These are phyloP conservation scores for Clavulina sp. DNA, from an alignment of 768 basidiomycete species.

Conservation along the genomic window DNA sequence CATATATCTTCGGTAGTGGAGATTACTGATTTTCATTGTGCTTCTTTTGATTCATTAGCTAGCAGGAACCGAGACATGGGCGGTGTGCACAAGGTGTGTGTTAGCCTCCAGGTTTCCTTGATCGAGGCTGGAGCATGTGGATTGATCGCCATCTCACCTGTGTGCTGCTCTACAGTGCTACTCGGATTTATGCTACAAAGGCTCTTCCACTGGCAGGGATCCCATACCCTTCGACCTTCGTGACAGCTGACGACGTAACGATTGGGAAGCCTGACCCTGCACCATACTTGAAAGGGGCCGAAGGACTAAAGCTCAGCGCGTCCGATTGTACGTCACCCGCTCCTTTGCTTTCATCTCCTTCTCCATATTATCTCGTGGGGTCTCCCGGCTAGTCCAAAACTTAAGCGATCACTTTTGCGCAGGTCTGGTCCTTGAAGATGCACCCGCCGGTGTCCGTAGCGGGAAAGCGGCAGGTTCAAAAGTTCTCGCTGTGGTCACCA, in stretches of 20 bases:
- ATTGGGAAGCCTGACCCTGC: constrained; percentile 63
- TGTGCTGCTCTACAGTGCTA: too few relatives aligned
- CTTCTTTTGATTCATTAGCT: not conserved
- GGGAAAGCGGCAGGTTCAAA: constrained; percentile 59
- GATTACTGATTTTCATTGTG: not conserved
- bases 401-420: too few relatives aligned
- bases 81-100: not conserved
- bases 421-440: constrained; percentile 80
- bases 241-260: constrained; percentile 61
- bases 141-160: too few relatives aligned
- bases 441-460: constrained; percentile 61
- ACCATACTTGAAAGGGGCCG: constrained; percentile 69
- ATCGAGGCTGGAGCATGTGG: too few relatives aligned
- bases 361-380: too few relatives aligned
- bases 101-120: too few relatives aligned
- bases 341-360: too few relatives aligned
- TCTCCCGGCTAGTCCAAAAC: too few relatives aligned
- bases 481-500: constrained; percentile 74
- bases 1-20: not conserved
- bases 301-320: constrained; percentile 37
- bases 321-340: too few relatives aligned
- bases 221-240: constrained; percentile 44
- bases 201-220: constrained; percentile 57
- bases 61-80: not conserved
- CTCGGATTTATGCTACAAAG: too few relatives aligned